Evolutionary conservation across 139 green algal genomes (phyloP).

Genomic region (Pleodorina starrii): DNA sequence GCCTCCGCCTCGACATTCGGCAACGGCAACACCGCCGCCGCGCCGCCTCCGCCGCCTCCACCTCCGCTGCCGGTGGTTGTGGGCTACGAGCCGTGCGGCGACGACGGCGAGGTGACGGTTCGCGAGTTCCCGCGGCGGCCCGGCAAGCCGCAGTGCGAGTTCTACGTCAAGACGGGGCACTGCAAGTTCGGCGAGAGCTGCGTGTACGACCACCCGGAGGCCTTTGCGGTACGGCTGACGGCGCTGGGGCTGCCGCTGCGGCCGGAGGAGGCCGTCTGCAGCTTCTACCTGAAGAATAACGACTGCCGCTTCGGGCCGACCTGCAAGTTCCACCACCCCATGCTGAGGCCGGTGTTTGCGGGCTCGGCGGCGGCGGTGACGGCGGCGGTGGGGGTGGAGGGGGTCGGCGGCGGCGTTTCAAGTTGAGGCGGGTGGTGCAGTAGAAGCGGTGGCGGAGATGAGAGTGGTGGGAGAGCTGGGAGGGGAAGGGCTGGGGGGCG

Average conservation of each 20-base stretch:
- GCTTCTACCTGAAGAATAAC: conserved; percentile 88
- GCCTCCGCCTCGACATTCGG: neutral
- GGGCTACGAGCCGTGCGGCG: conserved; percentile 62
- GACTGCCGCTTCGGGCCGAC: conserved; percentile 92
- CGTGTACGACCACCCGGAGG: conserved; percentile 91
- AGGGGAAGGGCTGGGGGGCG: no score
- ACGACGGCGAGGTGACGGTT: conserved; percentile 42
- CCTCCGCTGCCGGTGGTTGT: conserved; percentile 53
- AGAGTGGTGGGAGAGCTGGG: no score
- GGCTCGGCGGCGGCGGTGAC: conserved; percentile 50
- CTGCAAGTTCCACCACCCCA: conserved; percentile 96
- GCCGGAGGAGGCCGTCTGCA: conserved; percentile 78
- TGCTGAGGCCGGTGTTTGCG: conserved; percentile 70
- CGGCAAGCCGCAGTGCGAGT: conserved; percentile 85
- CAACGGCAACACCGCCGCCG: neutral
- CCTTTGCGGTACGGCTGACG: conserved; percentile 78
- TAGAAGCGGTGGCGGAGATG: no score
- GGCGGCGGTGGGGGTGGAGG: neutral
- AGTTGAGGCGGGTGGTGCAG: no score
- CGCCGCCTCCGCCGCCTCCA: neutral
- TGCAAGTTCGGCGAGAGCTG: conserved; percentile 91
- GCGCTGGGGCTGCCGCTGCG: conserved; percentile 78
- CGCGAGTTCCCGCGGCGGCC: conserved; percentile 77
- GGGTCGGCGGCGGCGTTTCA: no score
- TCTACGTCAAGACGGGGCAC: conserved; percentile 91